Base-by-base conservation (phyloP, 495 filamentous ascomycete species). In the Emericellopsis terricola region DNA sequence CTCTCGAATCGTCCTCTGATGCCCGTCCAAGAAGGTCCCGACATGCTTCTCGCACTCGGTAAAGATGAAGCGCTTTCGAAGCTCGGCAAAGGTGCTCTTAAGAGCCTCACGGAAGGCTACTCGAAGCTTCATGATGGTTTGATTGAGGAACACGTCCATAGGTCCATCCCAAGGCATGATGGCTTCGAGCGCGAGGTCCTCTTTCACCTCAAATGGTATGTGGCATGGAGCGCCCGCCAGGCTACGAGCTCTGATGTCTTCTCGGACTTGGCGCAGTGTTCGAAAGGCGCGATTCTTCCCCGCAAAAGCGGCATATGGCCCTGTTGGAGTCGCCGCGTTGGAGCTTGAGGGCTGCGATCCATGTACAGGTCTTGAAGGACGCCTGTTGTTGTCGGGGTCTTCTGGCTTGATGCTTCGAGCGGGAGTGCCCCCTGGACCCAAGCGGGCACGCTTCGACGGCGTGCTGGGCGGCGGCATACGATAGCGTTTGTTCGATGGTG, bases 151-250 rank as follows among this genome's bases (percentile, higher is more conserved):
- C 0, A 31, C 41, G 0, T 46, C 41, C 0, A 64, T 37, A 2
- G 50, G 55, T 0, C 21, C 15, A 5, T 40, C 38, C 62, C 62
- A 66, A 1, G 44, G 45, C 15, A 34, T 43, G 1, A 60, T 51
- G 0, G 56, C 51, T 11, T 56, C 49, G 0, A 48, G 38, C 18
- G 45, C 60, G 0, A 66, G 39, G 6, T 44, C 47, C 36, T 57
- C 45, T 14, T 63, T 55, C 6, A 66, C 62, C 14, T 46, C 46
- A 8, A 46, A 36, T 0, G 57, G 56, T 2, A 63, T 54, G 1
- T 63, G 42, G 28, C 56, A 53, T 4, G 59, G 60, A 40, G 61
- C 54, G 2, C 60, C 62, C 7, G 59, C 59, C 1, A 48, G 45
- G 5, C 53, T 57, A 28, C 49, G 52, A n/a, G 35, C 29, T 0